These are phyloP conservation scores for Phytophthora crassamura DNA, from an alignment of 352 stramenopile species.

Conservation along the genomic window DNA sequence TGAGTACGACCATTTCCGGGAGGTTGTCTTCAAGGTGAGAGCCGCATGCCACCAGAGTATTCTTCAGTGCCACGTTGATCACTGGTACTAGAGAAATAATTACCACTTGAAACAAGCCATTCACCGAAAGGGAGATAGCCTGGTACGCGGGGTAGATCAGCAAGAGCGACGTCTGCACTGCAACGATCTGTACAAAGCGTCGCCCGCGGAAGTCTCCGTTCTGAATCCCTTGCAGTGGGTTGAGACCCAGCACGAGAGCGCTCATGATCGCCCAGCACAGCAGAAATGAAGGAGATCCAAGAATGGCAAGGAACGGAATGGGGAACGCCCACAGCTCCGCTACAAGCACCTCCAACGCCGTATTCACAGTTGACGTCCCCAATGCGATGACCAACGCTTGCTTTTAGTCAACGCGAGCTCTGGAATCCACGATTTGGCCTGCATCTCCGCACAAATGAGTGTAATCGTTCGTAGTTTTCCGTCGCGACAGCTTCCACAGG, in stretches of 20 bases:
- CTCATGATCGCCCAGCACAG: constrained; percentile 4
- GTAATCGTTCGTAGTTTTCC: constrained; percentile 18
- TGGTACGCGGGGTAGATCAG: constrained; percentile 39
- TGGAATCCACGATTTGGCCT: constrained; percentile 18
- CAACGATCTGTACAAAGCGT: constrained; percentile 16
- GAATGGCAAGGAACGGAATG: constrained; percentile 37
- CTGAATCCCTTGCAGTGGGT: constrained; percentile 1
- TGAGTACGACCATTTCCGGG: constrained; percentile 34
- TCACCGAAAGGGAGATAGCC: constrained; percentile 2
- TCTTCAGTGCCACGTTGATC: constrained; percentile 44
- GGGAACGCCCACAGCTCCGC: constrained; percentile 39
- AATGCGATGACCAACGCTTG: constrained; percentile 7
- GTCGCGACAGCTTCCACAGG: constrained; percentile 7
- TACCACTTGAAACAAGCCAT: not conserved
- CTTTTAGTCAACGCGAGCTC: constrained; percentile 6
- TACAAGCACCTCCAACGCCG: constrained; percentile 14
- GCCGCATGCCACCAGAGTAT: constrained; percentile 29
- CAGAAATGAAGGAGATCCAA: constrained; percentile 27
- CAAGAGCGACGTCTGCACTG: constrained; percentile 27
- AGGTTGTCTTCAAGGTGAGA: constrained; percentile 31
- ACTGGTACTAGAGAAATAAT: constrained; percentile 21
- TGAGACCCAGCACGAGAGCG: constrained; percentile 3
- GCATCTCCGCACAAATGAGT: not conserved
- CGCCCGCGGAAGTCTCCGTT: not conserved
- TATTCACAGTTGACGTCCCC: not conserved